A percentile compares a stretch with the other conserved stretches of the same genome.
Conservation (phyloP, 75 land plant genomes). For the Pinus albicaulis region DNA sequence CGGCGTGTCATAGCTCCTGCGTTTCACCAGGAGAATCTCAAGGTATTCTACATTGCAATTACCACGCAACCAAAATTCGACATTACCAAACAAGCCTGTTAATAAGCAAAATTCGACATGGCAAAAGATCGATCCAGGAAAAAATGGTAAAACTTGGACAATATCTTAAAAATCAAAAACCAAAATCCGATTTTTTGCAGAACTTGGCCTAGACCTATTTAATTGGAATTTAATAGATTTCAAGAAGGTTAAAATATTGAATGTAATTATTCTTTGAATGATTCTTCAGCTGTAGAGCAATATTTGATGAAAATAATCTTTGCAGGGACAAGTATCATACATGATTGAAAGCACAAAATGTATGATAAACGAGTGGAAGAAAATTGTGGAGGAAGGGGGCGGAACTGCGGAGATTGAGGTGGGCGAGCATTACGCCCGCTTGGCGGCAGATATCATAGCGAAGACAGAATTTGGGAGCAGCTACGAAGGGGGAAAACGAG, state of each 20-base stretch:
- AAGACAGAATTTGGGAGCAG: slow-evolving; percentile 25
- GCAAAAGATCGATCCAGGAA: too few species aligned
- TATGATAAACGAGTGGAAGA: slow-evolving; percentile 15
- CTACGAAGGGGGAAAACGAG: slow-evolving; percentile 18
- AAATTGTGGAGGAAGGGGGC: not conserved
- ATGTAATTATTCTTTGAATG: not conserved
- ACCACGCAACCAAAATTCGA: too few species aligned
- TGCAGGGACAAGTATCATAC: slow-evolving; percentile 14
- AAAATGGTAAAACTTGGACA: too few species aligned
- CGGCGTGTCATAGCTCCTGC: slow-evolving; percentile 22
- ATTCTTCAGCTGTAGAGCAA: too few species aligned
- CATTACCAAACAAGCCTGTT: too few species aligned
- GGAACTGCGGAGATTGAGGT: slow-evolving; percentile 18
- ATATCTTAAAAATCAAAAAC: too few species aligned
- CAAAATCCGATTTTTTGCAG: not conserved
- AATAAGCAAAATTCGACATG: too few species aligned
- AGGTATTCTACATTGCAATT: slow-evolving; percentile 9
- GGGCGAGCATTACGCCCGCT: not conserved
- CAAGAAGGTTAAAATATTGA: not conserved
- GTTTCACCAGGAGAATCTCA: slow-evolving; percentile 25
- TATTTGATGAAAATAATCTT: not conserved
- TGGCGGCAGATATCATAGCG: slow-evolving; percentile 18
- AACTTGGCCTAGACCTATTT: not conserved
- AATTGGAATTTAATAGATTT: not conserved
- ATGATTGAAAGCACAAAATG: slow-evolving; percentile 21